phyloP scores from a whole-genome alignment of 495 filamentous ascomycete species.

The Usnea hakonensis region DNA sequence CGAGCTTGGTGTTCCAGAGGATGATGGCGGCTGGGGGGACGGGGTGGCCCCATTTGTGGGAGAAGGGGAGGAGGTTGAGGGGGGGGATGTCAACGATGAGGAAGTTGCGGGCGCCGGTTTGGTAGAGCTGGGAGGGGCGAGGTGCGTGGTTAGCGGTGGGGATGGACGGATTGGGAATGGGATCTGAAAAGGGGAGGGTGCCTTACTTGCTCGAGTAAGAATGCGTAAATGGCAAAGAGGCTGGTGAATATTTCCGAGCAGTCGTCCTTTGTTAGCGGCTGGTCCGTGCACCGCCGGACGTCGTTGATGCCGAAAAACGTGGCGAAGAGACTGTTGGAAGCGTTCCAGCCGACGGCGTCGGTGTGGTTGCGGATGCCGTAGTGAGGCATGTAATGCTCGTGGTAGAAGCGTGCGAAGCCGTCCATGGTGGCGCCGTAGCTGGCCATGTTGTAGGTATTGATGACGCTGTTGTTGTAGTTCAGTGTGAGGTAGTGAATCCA shows the following conservation, averaged over 20 bases:
- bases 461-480: slow-evolving; percentile 50
- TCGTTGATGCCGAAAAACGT: slow-evolving; percentile 21
- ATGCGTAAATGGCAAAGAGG: slow-evolving; percentile 6
- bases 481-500: slow-evolving; percentile 64
- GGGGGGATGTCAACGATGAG: slow-evolving; percentile 64
- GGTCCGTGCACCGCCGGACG: neutral
- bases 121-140: slow-evolving; percentile 39
- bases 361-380: slow-evolving; percentile 2
- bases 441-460: slow-evolving; percentile 62
- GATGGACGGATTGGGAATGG: neutral
- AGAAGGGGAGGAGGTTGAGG: slow-evolving; percentile 39
- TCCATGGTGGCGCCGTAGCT: slow-evolving; percentile 64
- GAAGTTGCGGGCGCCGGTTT: slow-evolving; percentile 62
- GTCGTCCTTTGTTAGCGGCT: neutral
- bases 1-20: slow-evolving; percentile 1
- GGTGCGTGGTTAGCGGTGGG: neutral
- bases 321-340: slow-evolving; percentile 10
- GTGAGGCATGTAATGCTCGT: neutral
- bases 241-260: neutral
- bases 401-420: slow-evolving; percentile 5
- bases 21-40: neutral
- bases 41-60: neutral
- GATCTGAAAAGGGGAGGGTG: too few relatives aligned
- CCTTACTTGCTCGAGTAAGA: slow-evolving; percentile 2
- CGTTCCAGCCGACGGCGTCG: slow-evolving; percentile 1